phyloP scores from a whole-genome alignment of 2,329 filamentous ascomycete species.

The Calonectria pteridis region DNA sequence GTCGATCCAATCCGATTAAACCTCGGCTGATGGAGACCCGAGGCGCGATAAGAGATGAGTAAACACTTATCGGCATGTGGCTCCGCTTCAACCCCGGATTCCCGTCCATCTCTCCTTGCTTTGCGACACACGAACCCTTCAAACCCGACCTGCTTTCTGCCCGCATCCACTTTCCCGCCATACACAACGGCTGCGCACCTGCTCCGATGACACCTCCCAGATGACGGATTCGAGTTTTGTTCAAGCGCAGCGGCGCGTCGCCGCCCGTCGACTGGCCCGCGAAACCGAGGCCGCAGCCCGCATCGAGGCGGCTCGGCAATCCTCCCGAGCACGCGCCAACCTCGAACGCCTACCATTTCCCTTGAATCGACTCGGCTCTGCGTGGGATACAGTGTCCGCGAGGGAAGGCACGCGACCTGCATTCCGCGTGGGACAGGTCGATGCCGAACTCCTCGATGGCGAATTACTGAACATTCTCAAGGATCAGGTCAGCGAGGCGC shows the following conservation, averaged over 20 bases:
- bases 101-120: slow-evolving; percentile 28
- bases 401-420: slow-evolving; percentile 85
- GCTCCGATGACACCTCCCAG: slow-evolving; percentile 48
- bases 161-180: neutral
- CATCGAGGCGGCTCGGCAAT: slow-evolving; percentile 62
- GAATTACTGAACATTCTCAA: slow-evolving; percentile 90
- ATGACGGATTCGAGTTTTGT: slow-evolving; percentile 79
- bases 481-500: slow-evolving; percentile 85
- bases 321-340: slow-evolving; percentile 66
- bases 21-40: slow-evolving; percentile 39
- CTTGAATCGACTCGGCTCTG: slow-evolving; percentile 68
- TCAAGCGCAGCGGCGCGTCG: slow-evolving; percentile 88
- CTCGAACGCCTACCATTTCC: slow-evolving; percentile 72
- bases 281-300: slow-evolving; percentile 74
- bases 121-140: slow-evolving; percentile 23
- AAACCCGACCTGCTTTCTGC: slow-evolving; percentile 6
- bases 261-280: slow-evolving; percentile 82
- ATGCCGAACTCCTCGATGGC: slow-evolving; percentile 94
- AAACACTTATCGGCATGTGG: slow-evolving; percentile 40
- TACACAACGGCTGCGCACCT: neutral
- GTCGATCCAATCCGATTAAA: slow-evolving; percentile 25
- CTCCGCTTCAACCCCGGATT: slow-evolving; percentile 37
- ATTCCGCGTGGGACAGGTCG: slow-evolving; percentile 95
- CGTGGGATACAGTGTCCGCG: slow-evolving; percentile 80
- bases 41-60: slow-evolving; percentile 25